A percentile compares a stretch with the other conserved stretches of the same genome.
Evolutionary conservation across 2,329 filamentous ascomycete species (phyloP).

Genomic region (Fonsecaea pugnacius): DNA sequence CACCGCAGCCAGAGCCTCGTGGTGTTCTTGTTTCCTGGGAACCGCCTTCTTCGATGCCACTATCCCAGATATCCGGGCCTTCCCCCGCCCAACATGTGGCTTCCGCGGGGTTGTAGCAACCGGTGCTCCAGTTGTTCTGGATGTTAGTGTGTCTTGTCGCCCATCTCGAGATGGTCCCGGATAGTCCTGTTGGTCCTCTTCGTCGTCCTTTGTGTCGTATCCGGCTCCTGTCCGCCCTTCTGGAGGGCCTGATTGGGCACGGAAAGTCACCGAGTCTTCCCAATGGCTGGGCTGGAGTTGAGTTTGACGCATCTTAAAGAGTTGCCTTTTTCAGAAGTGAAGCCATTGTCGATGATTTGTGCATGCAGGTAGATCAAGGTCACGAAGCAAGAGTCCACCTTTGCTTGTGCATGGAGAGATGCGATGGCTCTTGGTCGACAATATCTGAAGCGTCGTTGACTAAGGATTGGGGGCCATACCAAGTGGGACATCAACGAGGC

Average conservation of each 20-base stretch:
- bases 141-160: background rate
- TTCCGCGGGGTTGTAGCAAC: conserved; percentile 1
- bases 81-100: conserved; percentile 4
- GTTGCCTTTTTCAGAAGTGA: background rate
- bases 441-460: background rate
- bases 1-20: background rate
- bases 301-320: conserved; percentile 4
- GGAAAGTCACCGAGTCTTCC: conserved; percentile 13
- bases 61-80: conserved; percentile 1
- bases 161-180: background rate
- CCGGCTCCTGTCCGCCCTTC: background rate
- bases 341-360: background rate
- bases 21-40: background rate
- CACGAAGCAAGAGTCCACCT: background rate
- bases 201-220: conserved; percentile 1
- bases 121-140: background rate
- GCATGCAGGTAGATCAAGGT: background rate
- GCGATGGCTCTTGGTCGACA: background rate
- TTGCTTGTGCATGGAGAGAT: background rate
- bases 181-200: background rate
- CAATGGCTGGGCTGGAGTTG: background rate
- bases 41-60: background rate
- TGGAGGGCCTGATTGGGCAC: background rate
- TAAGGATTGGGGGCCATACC: background rate
- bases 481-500: background rate